Base-by-base conservation (phyloP, 345 rosid species). In the Citrus glauca region DNA sequence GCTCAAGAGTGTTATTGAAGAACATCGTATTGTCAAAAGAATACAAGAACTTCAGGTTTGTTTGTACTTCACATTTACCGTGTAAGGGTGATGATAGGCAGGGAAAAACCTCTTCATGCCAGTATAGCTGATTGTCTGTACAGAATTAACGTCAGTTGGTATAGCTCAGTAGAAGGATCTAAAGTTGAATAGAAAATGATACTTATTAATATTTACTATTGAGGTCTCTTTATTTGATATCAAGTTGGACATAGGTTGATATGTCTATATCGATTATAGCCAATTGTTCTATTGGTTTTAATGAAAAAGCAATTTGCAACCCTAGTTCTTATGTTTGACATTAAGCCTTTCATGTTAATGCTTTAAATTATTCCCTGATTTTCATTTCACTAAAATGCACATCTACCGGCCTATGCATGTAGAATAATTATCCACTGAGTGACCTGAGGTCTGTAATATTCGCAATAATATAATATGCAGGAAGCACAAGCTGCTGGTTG, bases 401-500 rank as follows among this genome's bases (percentile, higher is more conserved):
- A 22, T 22, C 71, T 66, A 8, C 45, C 9, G 9, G 38, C 48
- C 13, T 22, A 37, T 37, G 28, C 50, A 37, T 37, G 45, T 66
- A 53, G 20, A 53, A 17, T 53, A 17, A 53, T 17, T 35, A 28
- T 37, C 38, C 48, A 67, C 64, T 17, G 17, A 35, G 63, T 45
- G 16, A 45, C 1, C 50, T 45, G 14, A 45, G 50, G 50, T 45
- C 50, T 4, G 14, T 45, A 16, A 45, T 11, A 45, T 45, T 45
- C 5, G 17, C 50, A 13, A 45, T 45, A 11, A 63, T 53, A 70
- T 63, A 60, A 55, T 42, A 17, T 82, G 82, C 91, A 96, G 99
- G 97, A 90, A 81, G 99, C 98, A 80, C 91, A 91, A 77, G 88
- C 89, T 78, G 90, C 93, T 82, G 95, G 97, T 78, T 93, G 90